Percentiles rank a stretch among this genome's conserved stretches.
phyloP scores from a whole-genome alignment of 129 eudicot genomes.

The Escallonia rubra region DNA sequence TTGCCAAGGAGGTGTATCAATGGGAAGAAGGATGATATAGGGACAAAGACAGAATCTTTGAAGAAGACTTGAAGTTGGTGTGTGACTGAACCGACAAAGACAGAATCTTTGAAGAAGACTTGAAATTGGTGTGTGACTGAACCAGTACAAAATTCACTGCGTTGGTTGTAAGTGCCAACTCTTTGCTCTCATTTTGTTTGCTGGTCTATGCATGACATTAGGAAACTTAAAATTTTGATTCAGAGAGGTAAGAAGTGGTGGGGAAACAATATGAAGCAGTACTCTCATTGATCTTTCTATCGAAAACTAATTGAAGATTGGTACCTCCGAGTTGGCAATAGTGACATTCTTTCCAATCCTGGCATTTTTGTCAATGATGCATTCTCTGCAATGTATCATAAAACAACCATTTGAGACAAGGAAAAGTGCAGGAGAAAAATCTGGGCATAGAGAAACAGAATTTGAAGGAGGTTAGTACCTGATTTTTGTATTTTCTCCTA shows the following conservation, averaged over 20 bases:
- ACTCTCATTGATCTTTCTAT: background rate
- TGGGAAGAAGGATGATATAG: background rate
- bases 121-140: background rate
- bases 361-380: slow-evolving; percentile 97
- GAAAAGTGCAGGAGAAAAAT: background rate
- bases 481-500: slow-evolving; percentile 86
- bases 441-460: background rate
- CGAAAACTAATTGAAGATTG: background rate
- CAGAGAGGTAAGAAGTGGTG: background rate
- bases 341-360: slow-evolving; percentile 90
- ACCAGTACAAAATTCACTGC: too few species aligned
- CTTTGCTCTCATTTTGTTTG: background rate
- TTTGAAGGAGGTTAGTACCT: slow-evolving; percentile 23
- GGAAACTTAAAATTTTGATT: background rate
- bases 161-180: background rate
- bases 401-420: slow-evolving; percentile 7
- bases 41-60: background rate
- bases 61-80: background rate
- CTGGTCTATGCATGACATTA: background rate
- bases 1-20: too few species aligned
- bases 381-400: slow-evolving; percentile 46
- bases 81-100: background rate
- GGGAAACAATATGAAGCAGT: background rate
- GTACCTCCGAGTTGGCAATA: slow-evolving; percentile 92
- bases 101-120: background rate